Percentiles rank a stretch among this genome's conserved stretches.
Conservation (phyloP, 2,329 filamentous ascomycete species). For the Exophiala xenobiotica region DNA sequence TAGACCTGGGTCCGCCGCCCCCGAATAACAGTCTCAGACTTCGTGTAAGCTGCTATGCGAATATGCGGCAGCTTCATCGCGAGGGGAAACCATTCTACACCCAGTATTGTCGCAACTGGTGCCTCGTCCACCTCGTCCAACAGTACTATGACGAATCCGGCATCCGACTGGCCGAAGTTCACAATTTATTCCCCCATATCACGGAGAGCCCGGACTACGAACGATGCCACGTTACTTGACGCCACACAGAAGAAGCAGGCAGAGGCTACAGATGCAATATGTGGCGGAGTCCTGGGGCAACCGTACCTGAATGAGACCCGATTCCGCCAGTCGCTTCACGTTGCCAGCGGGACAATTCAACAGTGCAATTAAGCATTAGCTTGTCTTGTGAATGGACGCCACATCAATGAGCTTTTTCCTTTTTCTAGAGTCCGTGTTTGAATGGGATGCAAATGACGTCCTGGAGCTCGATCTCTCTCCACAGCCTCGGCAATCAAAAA, state of each 20-base stretch:
- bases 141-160: conserved; percentile 19
- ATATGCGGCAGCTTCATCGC: conserved; percentile 51
- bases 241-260: conserved; percentile 49
- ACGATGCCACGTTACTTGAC: conserved; percentile 43
- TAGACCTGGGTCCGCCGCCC: conserved; percentile 14
- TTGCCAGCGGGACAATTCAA: too few species aligned
- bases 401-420: too few species aligned
- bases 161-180: conserved; percentile 39
- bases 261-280: conserved; percentile 48
- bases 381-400: too few species aligned
- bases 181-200: conserved; percentile 33
- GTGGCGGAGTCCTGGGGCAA: conserved; percentile 36
- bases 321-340: too few species aligned
- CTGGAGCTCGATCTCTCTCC: too few species aligned
- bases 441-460: too few species aligned
- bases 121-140: conserved; percentile 30
- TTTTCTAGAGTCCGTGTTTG: too few species aligned
- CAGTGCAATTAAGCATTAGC: too few species aligned
- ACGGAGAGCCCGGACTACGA: conserved; percentile 36
- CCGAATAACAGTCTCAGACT: conserved; percentile 33
- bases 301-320: conserved; percentile 10
- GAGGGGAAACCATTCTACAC: conserved; percentile 42
- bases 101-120: conserved; percentile 31
- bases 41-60: conserved; percentile 41
- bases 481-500: too few species aligned